Percentiles rank a stretch among this genome's conserved stretches.
Evolutionary conservation across 2,329 filamentous ascomycete species (phyloP).

Genomic region (Sphaceloma murrayae): DNA sequence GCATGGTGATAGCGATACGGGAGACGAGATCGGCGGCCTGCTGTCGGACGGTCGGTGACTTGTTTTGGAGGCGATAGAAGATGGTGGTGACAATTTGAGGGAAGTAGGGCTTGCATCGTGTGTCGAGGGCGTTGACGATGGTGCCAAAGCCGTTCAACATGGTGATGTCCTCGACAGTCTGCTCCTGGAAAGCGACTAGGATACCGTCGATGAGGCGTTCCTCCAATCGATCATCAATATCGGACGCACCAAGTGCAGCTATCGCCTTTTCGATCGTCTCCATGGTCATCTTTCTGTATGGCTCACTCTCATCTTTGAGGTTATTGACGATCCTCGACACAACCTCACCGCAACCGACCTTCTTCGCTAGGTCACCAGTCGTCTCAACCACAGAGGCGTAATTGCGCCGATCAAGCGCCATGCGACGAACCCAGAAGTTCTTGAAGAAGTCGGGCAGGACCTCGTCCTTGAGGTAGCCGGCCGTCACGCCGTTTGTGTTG

Average conservation of each 20-base stretch:
- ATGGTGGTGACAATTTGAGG: conserved; percentile 96
- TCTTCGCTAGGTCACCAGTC: conserved; percentile 91
- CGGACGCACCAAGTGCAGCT: conserved; percentile 82
- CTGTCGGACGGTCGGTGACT: conserved; percentile 90
- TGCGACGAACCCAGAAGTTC: conserved; percentile 93
- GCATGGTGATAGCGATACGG: conserved; percentile 97
- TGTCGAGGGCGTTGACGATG: conserved; percentile 88
- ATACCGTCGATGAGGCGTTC: conserved; percentile 93
- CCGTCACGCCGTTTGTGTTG: conserved; percentile 87
- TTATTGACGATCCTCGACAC: conserved; percentile 88
- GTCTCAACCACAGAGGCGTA: conserved; percentile 97
- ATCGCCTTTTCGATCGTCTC: conserved; percentile 97
- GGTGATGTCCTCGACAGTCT: conserved; percentile 89
- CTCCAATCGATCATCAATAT: conserved; percentile 85
- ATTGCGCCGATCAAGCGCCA: conserved; percentile 95
- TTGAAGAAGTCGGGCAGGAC: conserved; percentile 97
- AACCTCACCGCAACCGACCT: conserved; percentile 95
- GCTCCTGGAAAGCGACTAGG: conserved; percentile 92
- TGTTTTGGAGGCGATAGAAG: conserved; percentile 94
- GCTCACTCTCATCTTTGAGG: conserved; percentile 94
- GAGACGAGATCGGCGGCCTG: conserved; percentile 95
- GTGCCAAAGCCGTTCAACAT: conserved; percentile 98
- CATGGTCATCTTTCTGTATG: conserved; percentile 98
- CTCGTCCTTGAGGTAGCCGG: conserved; percentile 88
- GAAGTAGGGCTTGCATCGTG: conserved; percentile 89